phyloP scores from a whole-genome alignment of 2,329 filamentous ascomycete genomes.

The Ophiosphaerella korrae region DNA sequence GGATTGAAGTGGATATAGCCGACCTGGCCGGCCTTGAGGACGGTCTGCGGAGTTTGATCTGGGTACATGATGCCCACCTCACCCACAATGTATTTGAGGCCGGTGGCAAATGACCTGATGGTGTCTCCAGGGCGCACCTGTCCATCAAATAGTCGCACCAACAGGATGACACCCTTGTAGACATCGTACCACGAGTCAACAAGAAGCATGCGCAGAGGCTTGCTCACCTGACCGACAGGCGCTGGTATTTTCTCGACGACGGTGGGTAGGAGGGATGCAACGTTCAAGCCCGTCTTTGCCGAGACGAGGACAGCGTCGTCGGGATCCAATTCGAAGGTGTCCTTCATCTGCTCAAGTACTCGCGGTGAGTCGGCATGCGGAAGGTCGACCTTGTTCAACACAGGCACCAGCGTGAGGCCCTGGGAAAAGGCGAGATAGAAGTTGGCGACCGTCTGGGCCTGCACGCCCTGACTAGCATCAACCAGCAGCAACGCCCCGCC shows the following conservation, averaged over 20 bases:
- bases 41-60: constrained; percentile 77
- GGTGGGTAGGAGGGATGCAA: constrained; percentile 78
- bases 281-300: constrained; percentile 91
- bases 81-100: constrained; percentile 87
- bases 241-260: constrained; percentile 85
- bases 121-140: constrained; percentile 80
- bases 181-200: constrained; percentile 99
- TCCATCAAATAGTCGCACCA: constrained; percentile 92
- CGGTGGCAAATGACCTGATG: constrained; percentile 85
- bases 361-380: constrained; percentile 85
- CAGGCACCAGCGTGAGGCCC: constrained; percentile 82
- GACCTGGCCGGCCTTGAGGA: constrained; percentile 87
- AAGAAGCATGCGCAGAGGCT: constrained; percentile 80
- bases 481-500: constrained; percentile 88
- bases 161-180: constrained; percentile 88
- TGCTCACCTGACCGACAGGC: constrained; percentile 73
- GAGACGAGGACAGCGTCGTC: constrained; percentile 78
- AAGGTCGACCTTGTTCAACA: constrained; percentile 97
- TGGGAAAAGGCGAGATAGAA: constrained; percentile 97
- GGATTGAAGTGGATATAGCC: constrained; percentile 98
- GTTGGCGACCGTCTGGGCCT: constrained; percentile 97
- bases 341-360: constrained; percentile 83
- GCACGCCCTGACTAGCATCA: constrained; percentile 93
- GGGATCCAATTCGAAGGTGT: constrained; percentile 85
- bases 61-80: constrained; percentile 98